A percentile compares a stretch with the other conserved stretches of the same genome.
Conservation (phyloP, 1,284 basidiomycete species). For the Neotropicomus parvogracilis region DNA sequence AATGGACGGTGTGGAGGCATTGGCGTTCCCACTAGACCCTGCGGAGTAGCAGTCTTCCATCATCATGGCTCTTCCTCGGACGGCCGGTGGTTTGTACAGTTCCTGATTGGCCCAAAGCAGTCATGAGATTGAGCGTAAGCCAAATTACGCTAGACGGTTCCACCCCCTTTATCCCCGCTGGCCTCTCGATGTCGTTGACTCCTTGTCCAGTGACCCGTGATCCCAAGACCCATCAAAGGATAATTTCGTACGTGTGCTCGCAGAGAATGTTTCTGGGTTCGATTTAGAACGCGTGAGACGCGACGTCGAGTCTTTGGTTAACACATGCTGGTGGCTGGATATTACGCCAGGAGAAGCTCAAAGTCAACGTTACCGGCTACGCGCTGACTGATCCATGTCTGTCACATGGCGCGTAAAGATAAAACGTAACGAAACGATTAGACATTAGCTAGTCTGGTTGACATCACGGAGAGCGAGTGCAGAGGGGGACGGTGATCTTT, state of each 20-base stretch:
- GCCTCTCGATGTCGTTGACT: background rate
- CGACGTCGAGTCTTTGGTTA: background rate
- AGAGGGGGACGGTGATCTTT: too few relatives aligned
- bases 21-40: background rate
- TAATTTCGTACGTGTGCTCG: slow-evolving; percentile 14
- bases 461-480: background rate
- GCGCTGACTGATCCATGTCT: background rate
- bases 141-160: slow-evolving; percentile 1
- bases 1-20: background rate
- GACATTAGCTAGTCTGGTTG: background rate
- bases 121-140: background rate
- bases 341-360: slow-evolving; percentile 5
- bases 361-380: slow-evolving; percentile 1
- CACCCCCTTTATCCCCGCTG: slow-evolving; percentile 2
- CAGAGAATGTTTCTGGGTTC: background rate
- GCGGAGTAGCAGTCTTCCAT: slow-evolving; percentile 7
- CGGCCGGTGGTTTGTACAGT: background rate
- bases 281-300: background rate
- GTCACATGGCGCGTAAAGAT: slow-evolving; percentile 6
- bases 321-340: background rate
- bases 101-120: slow-evolving; percentile 9
- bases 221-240: background rate
- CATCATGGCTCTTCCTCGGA: background rate
- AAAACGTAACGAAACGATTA: slow-evolving; percentile 6
- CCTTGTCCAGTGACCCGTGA: slow-evolving; percentile 1